phyloP scores from a whole-genome alignment of 2,329 filamentous ascomycete species.

The Aschersonia sp. region DNA sequence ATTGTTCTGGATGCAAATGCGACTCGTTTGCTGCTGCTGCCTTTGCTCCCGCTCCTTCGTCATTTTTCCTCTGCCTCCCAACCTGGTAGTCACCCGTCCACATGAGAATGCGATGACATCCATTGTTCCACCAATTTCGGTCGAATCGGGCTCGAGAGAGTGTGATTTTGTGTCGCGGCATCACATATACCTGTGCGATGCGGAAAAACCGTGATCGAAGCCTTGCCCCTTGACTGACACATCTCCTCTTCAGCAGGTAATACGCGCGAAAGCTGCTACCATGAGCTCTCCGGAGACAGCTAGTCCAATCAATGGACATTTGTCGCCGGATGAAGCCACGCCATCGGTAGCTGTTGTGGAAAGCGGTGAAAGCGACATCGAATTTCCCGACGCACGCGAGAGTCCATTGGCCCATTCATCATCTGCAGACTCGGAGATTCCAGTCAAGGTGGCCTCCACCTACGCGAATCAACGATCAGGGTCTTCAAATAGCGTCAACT shows the following conservation, averaged over 20 bases:
- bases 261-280: conserved; percentile 45
- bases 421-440: conserved; percentile 24
- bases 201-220: conserved; percentile 5
- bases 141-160: conserved; percentile 5
- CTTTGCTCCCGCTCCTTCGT: conserved; percentile 22
- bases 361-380: conserved; percentile 41
- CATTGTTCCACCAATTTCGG: conserved; percentile 16
- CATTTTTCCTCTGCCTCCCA: conserved; percentile 26
- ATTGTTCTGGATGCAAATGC: conserved; percentile 16
- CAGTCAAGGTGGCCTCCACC: conserved; percentile 25
- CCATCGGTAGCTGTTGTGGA: conserved; percentile 23
- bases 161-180: conserved; percentile 15
- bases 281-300: conserved; percentile 49
- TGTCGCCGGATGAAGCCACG: conserved; percentile 36
- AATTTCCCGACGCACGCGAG: conserved; percentile 59
- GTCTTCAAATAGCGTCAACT: conserved; percentile 30
- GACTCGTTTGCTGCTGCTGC: conserved; percentile 8
- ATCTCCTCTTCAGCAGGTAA: conserved; percentile 28
- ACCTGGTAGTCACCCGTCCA: conserved; percentile 32
- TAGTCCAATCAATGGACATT: conserved; percentile 53
- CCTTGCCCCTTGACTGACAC: conserved; percentile 17
- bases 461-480: conserved; percentile 23
- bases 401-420: conserved; percentile 33
- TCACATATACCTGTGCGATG: conserved; percentile 9
- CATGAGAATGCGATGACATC: conserved; percentile 27